Percentiles rank a stretch among this genome's conserved stretches.
These are phyloP conservation scores for Starmerella khaoyaiensis DNA, from an alignment of 805 yeast species.

Conservation along the genomic window DNA sequence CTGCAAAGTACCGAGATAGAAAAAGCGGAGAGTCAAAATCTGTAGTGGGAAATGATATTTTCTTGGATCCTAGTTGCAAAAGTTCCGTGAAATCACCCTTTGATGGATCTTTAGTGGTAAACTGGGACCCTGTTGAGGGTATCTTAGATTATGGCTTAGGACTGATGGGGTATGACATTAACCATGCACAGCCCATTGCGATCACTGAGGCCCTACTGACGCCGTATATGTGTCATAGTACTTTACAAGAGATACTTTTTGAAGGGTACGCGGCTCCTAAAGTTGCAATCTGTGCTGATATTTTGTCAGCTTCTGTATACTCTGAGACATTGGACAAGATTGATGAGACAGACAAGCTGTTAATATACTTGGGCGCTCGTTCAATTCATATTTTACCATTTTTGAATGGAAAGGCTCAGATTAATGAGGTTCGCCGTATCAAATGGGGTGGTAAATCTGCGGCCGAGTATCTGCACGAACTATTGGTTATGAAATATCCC, in stretches of 20 bases:
- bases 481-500: constrained; percentile 74
- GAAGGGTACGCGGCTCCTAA: constrained; percentile 70
- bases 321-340: not conserved
- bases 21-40: constrained; percentile 44
- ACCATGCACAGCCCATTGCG: constrained; percentile 48
- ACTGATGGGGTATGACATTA: constrained; percentile 49
- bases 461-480: constrained; percentile 45
- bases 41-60: constrained; percentile 71
- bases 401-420: constrained; percentile 48
- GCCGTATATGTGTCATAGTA: constrained; percentile 54
- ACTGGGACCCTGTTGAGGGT: constrained; percentile 83
- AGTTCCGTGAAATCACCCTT: constrained; percentile 65
- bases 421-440: constrained; percentile 61
- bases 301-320: constrained; percentile 61
- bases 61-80: constrained; percentile 53
- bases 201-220: constrained; percentile 68
- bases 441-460: constrained; percentile 86
- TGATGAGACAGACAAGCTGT: constrained; percentile 41
- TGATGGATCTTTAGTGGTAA: constrained; percentile 76
- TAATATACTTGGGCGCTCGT: constrained; percentile 72
- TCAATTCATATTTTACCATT: constrained; percentile 77
- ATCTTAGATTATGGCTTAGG: constrained; percentile 73
- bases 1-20: constrained; percentile 70
- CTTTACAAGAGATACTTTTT: constrained; percentile 69
- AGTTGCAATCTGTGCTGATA: constrained; percentile 70